phyloP scores from a whole-genome alignment of 1,284 basidiomycete genomes.

The Puccinia novopanici region DNA sequence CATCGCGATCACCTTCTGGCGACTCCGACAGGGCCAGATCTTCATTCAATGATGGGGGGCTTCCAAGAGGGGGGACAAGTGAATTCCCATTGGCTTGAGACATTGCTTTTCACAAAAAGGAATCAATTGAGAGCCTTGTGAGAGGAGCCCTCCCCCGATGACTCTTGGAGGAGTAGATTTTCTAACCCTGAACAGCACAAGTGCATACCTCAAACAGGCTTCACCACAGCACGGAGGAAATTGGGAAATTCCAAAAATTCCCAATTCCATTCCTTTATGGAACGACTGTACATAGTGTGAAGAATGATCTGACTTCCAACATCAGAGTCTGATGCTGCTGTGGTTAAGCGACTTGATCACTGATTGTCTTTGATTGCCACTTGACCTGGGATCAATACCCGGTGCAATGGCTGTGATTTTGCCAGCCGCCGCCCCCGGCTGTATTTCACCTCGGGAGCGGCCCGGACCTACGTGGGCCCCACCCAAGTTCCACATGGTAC shows the following conservation, averaged over 20 bases:
- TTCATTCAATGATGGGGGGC: neutral
- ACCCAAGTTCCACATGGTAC: too few species aligned
- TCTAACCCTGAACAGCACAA: neutral
- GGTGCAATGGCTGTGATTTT: too few species aligned
- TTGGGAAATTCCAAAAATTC: neutral
- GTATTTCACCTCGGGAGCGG: too few species aligned
- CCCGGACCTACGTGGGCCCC: too few species aligned
- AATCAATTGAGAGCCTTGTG: neutral
- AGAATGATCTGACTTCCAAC: too few species aligned
- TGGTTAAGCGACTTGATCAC: too few species aligned
- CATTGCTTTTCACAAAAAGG: neutral
- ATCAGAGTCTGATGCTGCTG: too few species aligned
- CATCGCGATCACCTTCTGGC: neutral
- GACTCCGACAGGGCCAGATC: neutral
- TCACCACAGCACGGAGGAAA: neutral
- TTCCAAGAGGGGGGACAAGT: too few species aligned
- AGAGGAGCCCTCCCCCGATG: neutral
- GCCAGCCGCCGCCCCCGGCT: too few species aligned
- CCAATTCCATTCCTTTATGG: neutral
- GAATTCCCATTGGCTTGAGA: neutral
- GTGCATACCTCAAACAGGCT: neutral
- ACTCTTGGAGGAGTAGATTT: too few species aligned
- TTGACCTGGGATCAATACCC: too few species aligned
- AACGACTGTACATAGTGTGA: conserved; percentile 20
- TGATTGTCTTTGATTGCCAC: too few species aligned